Percentiles rank a stretch among this genome's conserved stretches.
phyloP scores from a whole-genome alignment of 1,284 basidiomycete genomes.

The Puccinia hordei region DNA sequence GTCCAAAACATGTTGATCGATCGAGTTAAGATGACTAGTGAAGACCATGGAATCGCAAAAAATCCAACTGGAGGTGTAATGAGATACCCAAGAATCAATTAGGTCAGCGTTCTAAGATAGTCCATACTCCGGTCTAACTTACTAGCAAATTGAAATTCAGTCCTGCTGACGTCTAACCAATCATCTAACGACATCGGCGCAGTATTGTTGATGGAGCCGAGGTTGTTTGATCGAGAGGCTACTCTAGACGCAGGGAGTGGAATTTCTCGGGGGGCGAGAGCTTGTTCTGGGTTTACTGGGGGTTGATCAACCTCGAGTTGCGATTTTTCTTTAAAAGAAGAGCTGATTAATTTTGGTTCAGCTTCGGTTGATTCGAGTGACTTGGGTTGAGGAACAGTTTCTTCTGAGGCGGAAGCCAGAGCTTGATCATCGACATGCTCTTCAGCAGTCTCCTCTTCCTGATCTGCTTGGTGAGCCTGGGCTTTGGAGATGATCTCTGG shows the following conservation, averaged over 20 bases:
- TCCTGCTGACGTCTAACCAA: slow-evolving; percentile 5
- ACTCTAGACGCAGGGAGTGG: not conserved
- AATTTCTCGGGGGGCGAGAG: not conserved
- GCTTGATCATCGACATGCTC: not conserved
- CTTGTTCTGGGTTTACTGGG: not conserved
- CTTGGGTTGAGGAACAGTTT: not conserved
- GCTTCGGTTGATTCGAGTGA: not conserved
- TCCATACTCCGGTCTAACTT: not conserved
- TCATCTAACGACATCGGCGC: not conserved
- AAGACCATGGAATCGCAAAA: slow-evolving; percentile 37
- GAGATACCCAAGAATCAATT: too few species aligned
- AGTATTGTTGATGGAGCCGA: not conserved
- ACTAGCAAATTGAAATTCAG: slow-evolving; percentile 16
- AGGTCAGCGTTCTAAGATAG: too few species aligned
- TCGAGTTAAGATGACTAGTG: not conserved
- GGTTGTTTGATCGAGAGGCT: not conserved
- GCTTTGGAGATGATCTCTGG: slow-evolving; percentile 18
- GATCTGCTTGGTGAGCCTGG: not conserved
- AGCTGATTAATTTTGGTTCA: too few species aligned
- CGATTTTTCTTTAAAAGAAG: not conserved
- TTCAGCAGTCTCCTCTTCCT: not conserved
- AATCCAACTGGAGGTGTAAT: slow-evolving; percentile 1
- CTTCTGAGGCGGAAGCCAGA: not conserved
- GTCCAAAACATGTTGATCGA: slow-evolving; percentile 26
- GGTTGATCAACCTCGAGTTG: not conserved